Conservation (phyloP, 306 rosid genomes). For the Cucumis cinereus region DNA sequence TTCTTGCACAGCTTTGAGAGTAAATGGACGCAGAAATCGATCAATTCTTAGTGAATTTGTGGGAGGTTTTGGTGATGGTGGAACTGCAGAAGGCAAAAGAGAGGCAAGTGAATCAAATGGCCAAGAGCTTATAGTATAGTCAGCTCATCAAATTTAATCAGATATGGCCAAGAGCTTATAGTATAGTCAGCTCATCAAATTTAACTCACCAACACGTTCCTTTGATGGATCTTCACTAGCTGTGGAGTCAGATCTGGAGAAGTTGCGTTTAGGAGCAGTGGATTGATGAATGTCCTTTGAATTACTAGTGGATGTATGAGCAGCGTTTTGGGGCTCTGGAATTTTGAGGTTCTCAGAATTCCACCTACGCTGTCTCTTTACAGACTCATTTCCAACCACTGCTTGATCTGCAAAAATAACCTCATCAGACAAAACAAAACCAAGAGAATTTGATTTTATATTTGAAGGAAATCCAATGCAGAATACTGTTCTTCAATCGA, state of each 20-base stretch:
- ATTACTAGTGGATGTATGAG: conserved; percentile 31
- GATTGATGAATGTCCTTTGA: conserved; percentile 43
- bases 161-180: not conserved
- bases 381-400: conserved; percentile 52
- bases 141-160: not conserved
- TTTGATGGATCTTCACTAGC: conserved; percentile 50
- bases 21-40: conserved; percentile 87
- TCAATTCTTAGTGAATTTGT: conserved; percentile 79
- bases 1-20: conserved; percentile 93
- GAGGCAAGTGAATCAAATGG: not conserved
- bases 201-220: conserved; percentile 83
- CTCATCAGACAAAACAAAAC: conserved; percentile 4
- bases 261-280: conserved; percentile 33
- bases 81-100: conserved; percentile 45
- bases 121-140: not conserved
- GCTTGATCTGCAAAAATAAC: conserved; percentile 39
- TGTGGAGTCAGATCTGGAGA: conserved; percentile 60
- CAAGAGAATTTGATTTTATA: no score
- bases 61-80: conserved; percentile 60
- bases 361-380: conserved; percentile 94
- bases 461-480: not conserved
- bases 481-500: not conserved
- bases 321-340: conserved; percentile 41
- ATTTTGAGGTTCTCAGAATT: conserved; percentile 47
- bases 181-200: not conserved